Percentiles rank a stretch among this genome's conserved stretches.
Evolutionary conservation across 2,329 filamentous ascomycete genomes (phyloP).

Genomic region (Talaromyces sp.): DNA sequence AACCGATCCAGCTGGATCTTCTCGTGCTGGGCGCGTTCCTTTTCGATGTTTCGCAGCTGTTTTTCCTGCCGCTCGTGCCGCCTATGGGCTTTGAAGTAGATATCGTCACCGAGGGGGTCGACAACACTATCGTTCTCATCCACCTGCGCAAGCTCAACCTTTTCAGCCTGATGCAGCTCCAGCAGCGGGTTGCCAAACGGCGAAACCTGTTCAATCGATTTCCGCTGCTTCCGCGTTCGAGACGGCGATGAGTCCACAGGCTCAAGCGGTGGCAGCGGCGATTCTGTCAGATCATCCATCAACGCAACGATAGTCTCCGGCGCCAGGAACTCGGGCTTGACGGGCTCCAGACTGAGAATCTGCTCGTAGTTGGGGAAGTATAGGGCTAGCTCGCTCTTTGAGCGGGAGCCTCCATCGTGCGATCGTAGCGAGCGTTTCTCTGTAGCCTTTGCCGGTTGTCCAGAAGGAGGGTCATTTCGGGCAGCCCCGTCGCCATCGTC

Average conservation of each 20-base stretch:
- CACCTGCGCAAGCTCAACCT: slow-evolving; percentile 38
- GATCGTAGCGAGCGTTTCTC: slow-evolving; percentile 77
- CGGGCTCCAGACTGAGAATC: slow-evolving; percentile 77
- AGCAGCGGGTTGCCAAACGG: slow-evolving; percentile 32
- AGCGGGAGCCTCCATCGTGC: slow-evolving; percentile 71
- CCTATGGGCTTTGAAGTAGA: slow-evolving; percentile 54
- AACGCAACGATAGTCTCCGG: slow-evolving; percentile 68
- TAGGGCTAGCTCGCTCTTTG: slow-evolving; percentile 83
- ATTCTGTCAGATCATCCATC: slow-evolving; percentile 50
- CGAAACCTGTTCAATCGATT: slow-evolving; percentile 12
- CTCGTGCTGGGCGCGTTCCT: slow-evolving; percentile 60
- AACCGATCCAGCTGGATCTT: slow-evolving; percentile 60
- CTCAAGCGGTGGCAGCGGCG: slow-evolving; percentile 17
- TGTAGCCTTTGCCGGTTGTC: not conserved
- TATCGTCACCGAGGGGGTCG: slow-evolving; percentile 53
- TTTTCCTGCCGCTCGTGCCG: slow-evolving; percentile 61
- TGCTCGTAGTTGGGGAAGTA: slow-evolving; percentile 96
- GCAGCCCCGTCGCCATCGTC: not conserved
- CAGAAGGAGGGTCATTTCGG: not conserved
- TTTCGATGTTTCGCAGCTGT: slow-evolving; percentile 62
- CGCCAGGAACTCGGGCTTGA: slow-evolving; percentile 68
- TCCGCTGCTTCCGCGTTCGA: slow-evolving; percentile 3
- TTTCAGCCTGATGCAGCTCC: slow-evolving; percentile 33
- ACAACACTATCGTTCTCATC: slow-evolving; percentile 12
- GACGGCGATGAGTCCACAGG: slow-evolving; percentile 8